phyloP scores from a whole-genome alignment of 495 filamentous ascomycete species.

The Hypomontagnella monticulosa region DNA sequence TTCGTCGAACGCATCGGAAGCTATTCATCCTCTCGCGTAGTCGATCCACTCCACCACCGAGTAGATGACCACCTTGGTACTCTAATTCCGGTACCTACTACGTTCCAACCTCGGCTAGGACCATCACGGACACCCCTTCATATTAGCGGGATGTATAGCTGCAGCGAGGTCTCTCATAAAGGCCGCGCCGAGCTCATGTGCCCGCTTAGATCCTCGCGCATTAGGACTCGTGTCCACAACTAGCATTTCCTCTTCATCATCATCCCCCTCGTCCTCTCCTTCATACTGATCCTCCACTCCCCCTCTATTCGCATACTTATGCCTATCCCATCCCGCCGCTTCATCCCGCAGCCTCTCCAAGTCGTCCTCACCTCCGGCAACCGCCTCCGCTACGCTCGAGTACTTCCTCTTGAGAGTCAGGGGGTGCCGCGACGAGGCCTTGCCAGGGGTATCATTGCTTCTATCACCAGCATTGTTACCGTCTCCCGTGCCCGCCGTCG shows the following conservation, averaged over 20 bases:
- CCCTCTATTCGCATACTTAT: neutral
- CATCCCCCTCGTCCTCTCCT: conserved; percentile 1
- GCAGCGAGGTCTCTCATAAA: conserved; percentile 39
- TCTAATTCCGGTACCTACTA: too few relatives aligned
- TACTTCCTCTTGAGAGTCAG: conserved; percentile 43
- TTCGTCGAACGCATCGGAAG: too few relatives aligned
- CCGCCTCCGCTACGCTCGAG: conserved; percentile 53
- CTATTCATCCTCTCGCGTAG: neutral
- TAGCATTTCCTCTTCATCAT: conserved; percentile 25
- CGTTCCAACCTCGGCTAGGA: neutral
- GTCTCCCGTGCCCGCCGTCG: neutral
- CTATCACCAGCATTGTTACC: neutral
- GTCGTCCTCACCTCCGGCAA: conserved; percentile 46
- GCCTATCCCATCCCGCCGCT: neutral
- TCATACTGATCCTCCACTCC: neutral
- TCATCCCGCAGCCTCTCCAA: neutral
- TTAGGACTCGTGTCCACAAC: neutral
- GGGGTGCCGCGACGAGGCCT: conserved; percentile 7
- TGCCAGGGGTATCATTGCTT: neutral
- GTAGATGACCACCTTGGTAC: neutral
- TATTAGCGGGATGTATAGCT: conserved; percentile 8
- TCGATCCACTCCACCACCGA: neutral
- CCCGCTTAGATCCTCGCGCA: neutral
- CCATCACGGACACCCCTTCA: neutral
- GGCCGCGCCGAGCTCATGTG: conserved; percentile 10